Conservation (phyloP, 495 filamentous ascomycete genomes). For the Hamigera avellanea region DNA sequence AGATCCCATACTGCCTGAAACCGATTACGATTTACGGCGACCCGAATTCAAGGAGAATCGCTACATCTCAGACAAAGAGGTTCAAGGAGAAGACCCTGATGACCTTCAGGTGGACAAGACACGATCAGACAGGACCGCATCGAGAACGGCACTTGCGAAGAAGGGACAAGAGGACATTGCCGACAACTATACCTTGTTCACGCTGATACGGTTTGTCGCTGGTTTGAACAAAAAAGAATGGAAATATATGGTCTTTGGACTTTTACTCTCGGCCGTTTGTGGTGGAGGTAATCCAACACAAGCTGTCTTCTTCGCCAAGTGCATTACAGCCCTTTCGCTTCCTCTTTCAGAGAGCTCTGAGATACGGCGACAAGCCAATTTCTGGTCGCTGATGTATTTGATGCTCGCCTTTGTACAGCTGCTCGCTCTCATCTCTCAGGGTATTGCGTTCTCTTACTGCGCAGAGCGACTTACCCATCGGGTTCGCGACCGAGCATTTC, state of each 20-base stretch:
- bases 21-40: no score
- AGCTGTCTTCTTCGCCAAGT: constrained; percentile 71
- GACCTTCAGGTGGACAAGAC: no score
- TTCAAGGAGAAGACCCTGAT: no score
- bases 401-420: constrained; percentile 5
- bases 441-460: constrained; percentile 6
- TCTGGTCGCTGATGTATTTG: constrained; percentile 7
- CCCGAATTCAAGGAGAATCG: no score
- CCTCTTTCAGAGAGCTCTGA: constrained; percentile 26
- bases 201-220: background rate
- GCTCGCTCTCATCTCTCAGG: constrained; percentile 1
- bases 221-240: background rate
- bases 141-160: no score
- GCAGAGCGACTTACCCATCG: constrained; percentile 5
- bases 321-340: constrained; percentile 52
- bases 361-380: constrained; percentile 1
- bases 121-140: no score
- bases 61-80: no score
- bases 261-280: background rate
- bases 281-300: background rate
- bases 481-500: constrained; percentile 2
- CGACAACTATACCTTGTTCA: no score
- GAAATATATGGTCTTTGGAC: background rate
- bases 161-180: no score
- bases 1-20: no score